A percentile compares a stretch with the other conserved stretches of the same genome.
phyloP scores from a whole-genome alignment of 371 early-diverging fungal genomes.

The Mortierella sp. region DNA sequence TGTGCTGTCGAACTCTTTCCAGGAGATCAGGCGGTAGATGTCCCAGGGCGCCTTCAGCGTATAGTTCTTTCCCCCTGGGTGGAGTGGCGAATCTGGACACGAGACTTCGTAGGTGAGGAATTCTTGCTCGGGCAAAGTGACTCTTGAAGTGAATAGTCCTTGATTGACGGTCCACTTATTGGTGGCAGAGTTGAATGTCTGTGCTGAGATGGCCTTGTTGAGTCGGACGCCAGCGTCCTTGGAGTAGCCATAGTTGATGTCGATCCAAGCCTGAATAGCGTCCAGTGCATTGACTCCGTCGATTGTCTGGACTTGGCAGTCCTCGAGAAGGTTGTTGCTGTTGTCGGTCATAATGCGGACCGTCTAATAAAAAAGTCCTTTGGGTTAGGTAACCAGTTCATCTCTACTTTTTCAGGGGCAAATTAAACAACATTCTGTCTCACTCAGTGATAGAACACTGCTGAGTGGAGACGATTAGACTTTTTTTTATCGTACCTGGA shows the following conservation, averaged over 20 bases:
- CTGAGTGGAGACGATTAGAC: neutral
- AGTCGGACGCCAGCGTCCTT: slow-evolving; percentile 54
- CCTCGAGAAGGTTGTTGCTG: slow-evolving; percentile 13
- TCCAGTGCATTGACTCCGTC: slow-evolving; percentile 35
- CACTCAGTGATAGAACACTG: neutral
- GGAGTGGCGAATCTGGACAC: slow-evolving; percentile 17
- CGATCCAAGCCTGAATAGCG: slow-evolving; percentile 38
- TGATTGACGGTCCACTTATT: slow-evolving; percentile 5
- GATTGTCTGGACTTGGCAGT: slow-evolving; percentile 39
- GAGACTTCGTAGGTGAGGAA: slow-evolving; percentile 22
- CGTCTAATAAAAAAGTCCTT: slow-evolving; percentile 14
- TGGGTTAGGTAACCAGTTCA: neutral
- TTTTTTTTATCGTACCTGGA: slow-evolving; percentile 32
- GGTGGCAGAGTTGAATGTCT: neutral
- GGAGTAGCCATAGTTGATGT: slow-evolving; percentile 30
- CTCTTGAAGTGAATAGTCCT: slow-evolving; percentile 30
- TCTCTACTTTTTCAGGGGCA: neutral
- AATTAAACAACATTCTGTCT: neutral
- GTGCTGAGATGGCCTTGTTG: slow-evolving; percentile 34
- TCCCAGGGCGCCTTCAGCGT: slow-evolving; percentile 26
- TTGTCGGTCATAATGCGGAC: slow-evolving; percentile 32
- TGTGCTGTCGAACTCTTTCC: slow-evolving; percentile 30
- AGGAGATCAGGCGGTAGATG: slow-evolving; percentile 29
- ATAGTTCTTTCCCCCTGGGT: slow-evolving; percentile 13
- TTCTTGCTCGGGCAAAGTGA: slow-evolving; percentile 26